Base-by-base conservation (phyloP, 192 early-diverging fungal species). In the Backusella tarrabulga region DNA sequence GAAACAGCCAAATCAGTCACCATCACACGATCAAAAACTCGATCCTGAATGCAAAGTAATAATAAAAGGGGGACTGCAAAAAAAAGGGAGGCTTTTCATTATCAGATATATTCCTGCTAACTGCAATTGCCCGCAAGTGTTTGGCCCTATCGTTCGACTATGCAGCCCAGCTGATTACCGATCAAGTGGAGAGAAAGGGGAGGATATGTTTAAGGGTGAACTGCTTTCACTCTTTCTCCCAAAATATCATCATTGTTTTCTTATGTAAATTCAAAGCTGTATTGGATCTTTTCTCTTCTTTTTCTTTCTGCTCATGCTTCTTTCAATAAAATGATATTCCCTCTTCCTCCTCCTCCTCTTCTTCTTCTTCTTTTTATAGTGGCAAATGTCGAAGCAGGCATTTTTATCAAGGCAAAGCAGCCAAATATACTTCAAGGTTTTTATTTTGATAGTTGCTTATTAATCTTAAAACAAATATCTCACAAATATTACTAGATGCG, bases 351-450 rank as follows among this genome's bases (percentile, higher is more conserved):
- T 29, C 9, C 29, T 19, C 9, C 29, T n/a, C 11, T 63, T 63
- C 23, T 63, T 29, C 3, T 29, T 4, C 29, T 63, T 63, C 23
- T 23, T 63, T 63, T 0, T 63, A 8, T 63, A 63, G 26, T 63
- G 11, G 56, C 26, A n/a, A 63, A 63, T 23, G 68, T 36, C n/a
- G 68, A 70, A 26, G 68, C 68, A 23, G 68, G 68, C 38, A 70
- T 70, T 11, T 70, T 70, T 70, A 35, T 70, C n/a, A 70, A 70
- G 36, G 35, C 68, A 35, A 70, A 36, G 35, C 26, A 63, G 15
- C 63, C 74, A 40, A 68, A 42, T 34, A 76, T 76, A 23, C 26
- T 67, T 5, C 74, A 76, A 68, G 56, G 74, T 72, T 42, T 32
- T 42, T 29, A 35, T 68, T 29, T n/a, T 17, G 32, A 63, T 0